Evolutionary conservation across 2,329 filamentous ascomycete genomes (phyloP), one percentile per base, ranked within the genome.

Genomic region (Pseudogymnoascus pannorum): DNA sequence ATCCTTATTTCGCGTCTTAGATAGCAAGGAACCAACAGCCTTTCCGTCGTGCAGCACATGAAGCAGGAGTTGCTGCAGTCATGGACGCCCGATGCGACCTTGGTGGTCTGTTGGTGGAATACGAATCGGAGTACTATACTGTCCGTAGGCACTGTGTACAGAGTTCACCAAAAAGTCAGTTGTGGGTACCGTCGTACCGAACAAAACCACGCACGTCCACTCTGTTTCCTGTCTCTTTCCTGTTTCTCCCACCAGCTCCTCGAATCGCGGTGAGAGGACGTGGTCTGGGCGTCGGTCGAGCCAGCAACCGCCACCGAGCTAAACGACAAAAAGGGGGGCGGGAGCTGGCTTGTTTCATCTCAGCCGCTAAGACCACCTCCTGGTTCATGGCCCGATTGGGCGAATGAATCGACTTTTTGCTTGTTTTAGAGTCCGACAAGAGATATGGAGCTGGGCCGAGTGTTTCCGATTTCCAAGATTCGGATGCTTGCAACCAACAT

Each of bases 1-100:
- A 54, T 54, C 24, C n/a, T 54, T 54, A 54, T 54, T 54, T 31
- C 18, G 24, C 31, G n/a, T 54, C 48, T 54, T n/a, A 20, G n/a
- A 18, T 9, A 31, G 44, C 24, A n/a, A n/a, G n/a, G n/a, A n/a
- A n/a, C n/a, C n/a, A n/a, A n/a, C 8, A 54, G 24, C 4, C 24
- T 54, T 54, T 12, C n/a, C 24, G 2, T 3, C 44, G 8, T 31
- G 44, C 44, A 31, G 44, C n/a, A 54, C 44, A 31, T 54, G 44
- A 54, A 54, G 44, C 24, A 18, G 7, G 44, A 31, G 18, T 24
- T 29, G 5, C 24, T 54, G 44, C 44, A 54, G 44, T n/a, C n/a
- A 29, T 12, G 24, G 11, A 54, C 24, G 44, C 24, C 44, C 44
- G 24, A 54, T 54, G n/a, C 44, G 44, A 54, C 44, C 24, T 24